Conservation (phyloP, 495 filamentous ascomycete genomes). For the Chaetomium fimeti region DNA sequence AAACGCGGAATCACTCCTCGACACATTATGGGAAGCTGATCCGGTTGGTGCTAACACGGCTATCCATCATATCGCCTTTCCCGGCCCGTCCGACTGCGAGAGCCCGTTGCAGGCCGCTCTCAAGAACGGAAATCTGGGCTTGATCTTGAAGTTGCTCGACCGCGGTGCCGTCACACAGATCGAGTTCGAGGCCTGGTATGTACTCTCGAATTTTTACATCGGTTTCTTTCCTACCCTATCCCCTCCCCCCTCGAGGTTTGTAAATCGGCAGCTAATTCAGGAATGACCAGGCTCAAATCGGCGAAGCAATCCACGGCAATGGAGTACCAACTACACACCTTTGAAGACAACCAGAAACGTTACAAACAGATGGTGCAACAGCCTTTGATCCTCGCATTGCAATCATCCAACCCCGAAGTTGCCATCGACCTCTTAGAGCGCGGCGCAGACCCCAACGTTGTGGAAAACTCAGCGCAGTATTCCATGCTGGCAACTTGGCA, state of each 20-base stretch:
- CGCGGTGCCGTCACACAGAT: constrained; percentile 42
- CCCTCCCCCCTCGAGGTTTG: not conserved
- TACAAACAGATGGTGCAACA: constrained; percentile 50
- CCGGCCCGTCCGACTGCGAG: constrained; percentile 32
- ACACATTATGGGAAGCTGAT: constrained; percentile 60
- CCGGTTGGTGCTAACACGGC: constrained; percentile 57
- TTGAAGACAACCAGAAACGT: constrained; percentile 43
- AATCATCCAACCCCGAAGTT: constrained; percentile 48
- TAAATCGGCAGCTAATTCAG: not conserved
- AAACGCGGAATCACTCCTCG: constrained; percentile 52
- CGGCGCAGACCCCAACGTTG: constrained; percentile 58
- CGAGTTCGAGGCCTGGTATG: constrained; percentile 46
- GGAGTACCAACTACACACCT: constrained; percentile 28
- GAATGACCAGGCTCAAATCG: constrained; percentile 35
- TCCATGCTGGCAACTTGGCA: constrained; percentile 31
- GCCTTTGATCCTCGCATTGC: constrained; percentile 59
- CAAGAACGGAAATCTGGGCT: constrained; percentile 30
- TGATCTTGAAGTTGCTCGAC: constrained; percentile 45
- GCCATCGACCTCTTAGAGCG: constrained; percentile 57
- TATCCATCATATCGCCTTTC: constrained; percentile 58
- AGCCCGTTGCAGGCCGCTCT: constrained; percentile 42
- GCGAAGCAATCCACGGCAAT: constrained; percentile 35
- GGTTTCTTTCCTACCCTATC: not conserved
- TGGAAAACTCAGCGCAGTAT: constrained; percentile 40
- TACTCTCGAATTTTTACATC: not conserved